These are phyloP conservation scores for Russula virescens DNA, from an alignment of 768 basidiomycete species.

Conservation along the genomic window DNA sequence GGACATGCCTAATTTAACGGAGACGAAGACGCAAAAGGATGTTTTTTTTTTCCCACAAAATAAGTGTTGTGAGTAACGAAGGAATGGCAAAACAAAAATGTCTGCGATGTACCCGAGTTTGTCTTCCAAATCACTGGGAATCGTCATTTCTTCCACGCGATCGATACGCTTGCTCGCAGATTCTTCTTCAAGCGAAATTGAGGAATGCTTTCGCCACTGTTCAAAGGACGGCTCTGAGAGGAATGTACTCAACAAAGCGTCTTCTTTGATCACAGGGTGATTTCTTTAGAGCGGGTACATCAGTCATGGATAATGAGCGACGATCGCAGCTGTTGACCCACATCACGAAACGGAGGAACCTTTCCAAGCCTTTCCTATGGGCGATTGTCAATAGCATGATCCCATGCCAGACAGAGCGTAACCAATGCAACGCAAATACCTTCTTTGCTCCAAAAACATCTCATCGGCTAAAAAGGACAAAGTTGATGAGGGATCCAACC, in stretches of 20 bases:
- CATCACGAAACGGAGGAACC: conserved; percentile 78
- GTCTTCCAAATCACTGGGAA: conserved; percentile 88
- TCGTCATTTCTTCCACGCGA: conserved; percentile 81
- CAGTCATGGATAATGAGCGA: conserved; percentile 5
- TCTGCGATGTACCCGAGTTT: conserved; percentile 60
- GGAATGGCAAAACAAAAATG: not conserved
- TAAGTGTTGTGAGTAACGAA: no score
- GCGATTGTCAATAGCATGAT: not conserved
- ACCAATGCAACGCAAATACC: conserved; percentile 39
- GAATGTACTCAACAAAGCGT: conserved; percentile 77
- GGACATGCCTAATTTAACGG: conserved; percentile 60
- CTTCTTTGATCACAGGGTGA: conserved; percentile 87
- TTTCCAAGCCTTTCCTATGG: conserved; percentile 66
- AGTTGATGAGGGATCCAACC: not conserved
- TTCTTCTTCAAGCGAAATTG: conserved; percentile 83
- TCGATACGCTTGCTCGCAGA: conserved; percentile 74
- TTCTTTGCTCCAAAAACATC: conserved; percentile 84
- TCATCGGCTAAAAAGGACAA: conserved; percentile 60
- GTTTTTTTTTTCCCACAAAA: no score
- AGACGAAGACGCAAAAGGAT: not conserved
- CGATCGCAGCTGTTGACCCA: conserved; percentile 33
- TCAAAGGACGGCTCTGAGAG: conserved; percentile 82
- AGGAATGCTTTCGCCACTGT: conserved; percentile 74
- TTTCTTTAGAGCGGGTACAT: conserved; percentile 44
- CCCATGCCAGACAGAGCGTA: not conserved